Evolutionary conservation across 495 filamentous ascomycete species (phyloP).

Genomic region (Bryoglossum gracile): DNA sequence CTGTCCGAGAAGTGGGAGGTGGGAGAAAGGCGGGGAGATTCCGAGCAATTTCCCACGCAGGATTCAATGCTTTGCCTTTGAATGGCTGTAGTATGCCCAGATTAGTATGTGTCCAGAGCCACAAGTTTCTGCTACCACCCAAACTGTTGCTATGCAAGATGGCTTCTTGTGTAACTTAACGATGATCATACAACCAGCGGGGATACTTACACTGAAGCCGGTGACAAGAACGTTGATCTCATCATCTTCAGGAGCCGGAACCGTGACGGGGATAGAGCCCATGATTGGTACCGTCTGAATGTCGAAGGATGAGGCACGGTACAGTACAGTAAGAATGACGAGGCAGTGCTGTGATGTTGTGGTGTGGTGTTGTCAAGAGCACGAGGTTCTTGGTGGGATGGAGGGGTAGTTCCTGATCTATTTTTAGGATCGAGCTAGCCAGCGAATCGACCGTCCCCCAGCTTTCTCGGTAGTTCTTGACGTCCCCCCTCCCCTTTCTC

Average conservation of each 20-base stretch:
- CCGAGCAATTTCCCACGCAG: slow-evolving; percentile 62
- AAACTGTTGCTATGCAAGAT: no score
- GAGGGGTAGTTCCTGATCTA: not conserved
- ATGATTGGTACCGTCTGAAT: not conserved
- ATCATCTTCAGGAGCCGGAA: slow-evolving; percentile 21
- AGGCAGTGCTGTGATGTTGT: not conserved
- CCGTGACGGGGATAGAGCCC: slow-evolving; percentile 5
- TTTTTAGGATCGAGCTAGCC: not conserved
- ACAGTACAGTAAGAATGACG: not conserved
- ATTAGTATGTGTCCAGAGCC: no score
- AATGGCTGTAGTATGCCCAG: slow-evolving; percentile 1
- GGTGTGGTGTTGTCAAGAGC: not conserved
- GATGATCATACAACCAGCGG: no score
- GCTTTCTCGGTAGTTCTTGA: no score
- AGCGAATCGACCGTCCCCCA: not conserved
- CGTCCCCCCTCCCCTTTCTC: no score
- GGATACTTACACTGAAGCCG: slow-evolving; percentile 58
- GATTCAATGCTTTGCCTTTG: slow-evolving; percentile 57
- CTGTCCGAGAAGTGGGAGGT: slow-evolving; percentile 15
- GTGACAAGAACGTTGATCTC: slow-evolving; percentile 65
- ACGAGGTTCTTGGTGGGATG: not conserved
- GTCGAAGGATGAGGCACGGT: not conserved
- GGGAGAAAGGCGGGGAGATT: slow-evolving; percentile 42
- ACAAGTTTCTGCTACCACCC: no score
- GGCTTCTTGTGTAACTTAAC: no score